These are phyloP conservation scores for Platanthera zijinensis DNA, from an alignment of 106 monocot genomes.

Conservation along the genomic window DNA sequence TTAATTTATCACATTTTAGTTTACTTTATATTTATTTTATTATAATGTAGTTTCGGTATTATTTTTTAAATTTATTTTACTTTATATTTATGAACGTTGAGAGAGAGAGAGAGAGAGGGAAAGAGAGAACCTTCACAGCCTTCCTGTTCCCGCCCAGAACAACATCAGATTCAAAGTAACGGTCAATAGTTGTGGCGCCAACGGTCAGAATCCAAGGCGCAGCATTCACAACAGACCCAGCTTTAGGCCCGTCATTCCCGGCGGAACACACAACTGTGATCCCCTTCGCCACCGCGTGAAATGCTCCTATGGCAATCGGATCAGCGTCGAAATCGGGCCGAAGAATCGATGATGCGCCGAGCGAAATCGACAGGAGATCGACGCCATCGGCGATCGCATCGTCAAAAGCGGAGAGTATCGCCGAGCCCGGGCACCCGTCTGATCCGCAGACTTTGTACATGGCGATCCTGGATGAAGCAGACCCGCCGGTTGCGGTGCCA, in stretches of 20 bases:
- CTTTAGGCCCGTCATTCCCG: conserved; percentile 62
- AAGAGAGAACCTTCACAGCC: conserved; percentile 28
- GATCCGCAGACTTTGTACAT: conserved; percentile 59
- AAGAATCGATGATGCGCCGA: conserved; percentile 32
- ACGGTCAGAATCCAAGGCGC: conserved; percentile 90
- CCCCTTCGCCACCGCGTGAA: conserved; percentile 65
- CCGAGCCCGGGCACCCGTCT: conserved; percentile 47
- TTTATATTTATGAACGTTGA: no score
- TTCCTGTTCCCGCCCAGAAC: conserved; percentile 41
- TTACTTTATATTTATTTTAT: no score
- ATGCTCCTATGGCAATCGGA: conserved; percentile 74
- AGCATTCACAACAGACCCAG: conserved; percentile 37
- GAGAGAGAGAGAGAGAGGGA: neutral
- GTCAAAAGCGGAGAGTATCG: conserved; percentile 58
- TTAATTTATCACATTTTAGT: no score
- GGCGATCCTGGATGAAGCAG: conserved; percentile 38
- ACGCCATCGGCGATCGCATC: conserved; percentile 66
- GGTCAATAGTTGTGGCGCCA: conserved; percentile 58
- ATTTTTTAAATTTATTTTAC: no score
- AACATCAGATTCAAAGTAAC: conserved; percentile 56
- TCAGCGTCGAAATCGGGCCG: conserved; percentile 36
- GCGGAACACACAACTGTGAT: conserved; percentile 73
- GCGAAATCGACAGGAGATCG: conserved; percentile 63
- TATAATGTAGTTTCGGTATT: no score
- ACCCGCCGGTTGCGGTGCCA: conserved; percentile 69